Percentiles rank a stretch among this genome's conserved stretches.
Evolutionary conservation across 495 filamentous ascomycete genomes (phyloP).

Genomic region (Daldinia grandis): DNA sequence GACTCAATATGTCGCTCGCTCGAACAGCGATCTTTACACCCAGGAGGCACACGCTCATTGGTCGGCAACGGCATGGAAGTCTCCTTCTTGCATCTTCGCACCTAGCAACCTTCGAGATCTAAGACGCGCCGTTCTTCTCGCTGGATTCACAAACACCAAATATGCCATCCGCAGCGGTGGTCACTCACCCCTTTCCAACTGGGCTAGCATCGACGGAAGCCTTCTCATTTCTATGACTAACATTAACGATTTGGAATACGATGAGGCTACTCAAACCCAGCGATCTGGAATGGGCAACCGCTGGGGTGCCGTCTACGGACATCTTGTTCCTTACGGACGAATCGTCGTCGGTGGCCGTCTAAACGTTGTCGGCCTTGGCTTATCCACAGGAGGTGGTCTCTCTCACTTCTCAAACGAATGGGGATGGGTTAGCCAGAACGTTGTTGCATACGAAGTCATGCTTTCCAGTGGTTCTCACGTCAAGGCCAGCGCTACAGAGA

Average conservation of each 20-base stretch:
- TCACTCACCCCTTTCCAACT: slow-evolving; percentile 5
- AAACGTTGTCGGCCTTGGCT: neutral
- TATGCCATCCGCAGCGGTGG: slow-evolving; percentile 5
- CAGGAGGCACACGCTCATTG: slow-evolving; percentile 8
- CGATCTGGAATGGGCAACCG: slow-evolving; percentile 9
- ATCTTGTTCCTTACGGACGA: slow-evolving; percentile 1
- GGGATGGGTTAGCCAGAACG: slow-evolving; percentile 9
- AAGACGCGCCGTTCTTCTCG: neutral
- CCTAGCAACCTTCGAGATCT: neutral
- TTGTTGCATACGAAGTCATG: slow-evolving; percentile 6
- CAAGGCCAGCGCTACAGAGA: neutral
- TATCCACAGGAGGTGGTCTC: neutral
- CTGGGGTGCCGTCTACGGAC: neutral
- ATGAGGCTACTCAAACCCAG: slow-evolving; percentile 1
- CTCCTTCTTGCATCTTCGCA: neutral
- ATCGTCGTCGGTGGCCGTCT: slow-evolving; percentile 5
- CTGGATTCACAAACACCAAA: neutral
- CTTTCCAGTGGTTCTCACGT: slow-evolving; percentile 5
- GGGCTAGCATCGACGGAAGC: neutral
- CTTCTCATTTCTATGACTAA: slow-evolving; percentile 6
- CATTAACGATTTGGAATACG: slow-evolving; percentile 2
- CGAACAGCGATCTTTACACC: neutral
- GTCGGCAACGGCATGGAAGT: slow-evolving; percentile 8
- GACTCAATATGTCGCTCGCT: neutral
- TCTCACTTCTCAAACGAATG: slow-evolving; percentile 5